Percentiles rank a stretch among this genome's conserved stretches.
These are phyloP conservation scores for Trichophyton mentagrophytes DNA, from an alignment of 2,329 filamentous ascomycete species.

Conservation along the genomic window DNA sequence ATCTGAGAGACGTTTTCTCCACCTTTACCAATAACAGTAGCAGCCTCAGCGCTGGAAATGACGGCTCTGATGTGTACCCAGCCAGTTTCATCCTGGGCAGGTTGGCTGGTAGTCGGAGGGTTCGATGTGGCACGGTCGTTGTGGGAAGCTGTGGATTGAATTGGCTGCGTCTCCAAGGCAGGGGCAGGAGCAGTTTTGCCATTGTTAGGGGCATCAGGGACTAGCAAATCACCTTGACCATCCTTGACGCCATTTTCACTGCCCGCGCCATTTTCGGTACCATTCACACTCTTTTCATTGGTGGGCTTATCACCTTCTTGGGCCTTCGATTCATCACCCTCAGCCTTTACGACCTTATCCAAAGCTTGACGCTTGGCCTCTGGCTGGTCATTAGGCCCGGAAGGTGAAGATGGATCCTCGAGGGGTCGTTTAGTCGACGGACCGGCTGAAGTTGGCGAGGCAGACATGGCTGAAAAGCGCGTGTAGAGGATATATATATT, in stretches of 20 bases:
- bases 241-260: slow-evolving; percentile 40
- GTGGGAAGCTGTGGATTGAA: slow-evolving; percentile 44
- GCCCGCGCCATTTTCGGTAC: slow-evolving; percentile 5
- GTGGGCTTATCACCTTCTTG: slow-evolving; percentile 33
- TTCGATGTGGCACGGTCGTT: slow-evolving; percentile 38
- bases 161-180: slow-evolving; percentile 44
- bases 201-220: slow-evolving; percentile 51
- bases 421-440: slow-evolving; percentile 69
- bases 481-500: too few relatives aligned
- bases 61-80: slow-evolving; percentile 97
- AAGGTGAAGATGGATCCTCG: slow-evolving; percentile 92
- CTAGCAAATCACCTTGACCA: slow-evolving; percentile 54
- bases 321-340: slow-evolving; percentile 29
- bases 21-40: slow-evolving; percentile 95
- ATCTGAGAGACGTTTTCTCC: slow-evolving; percentile 98
- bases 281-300: slow-evolving; percentile 23
- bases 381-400: slow-evolving; percentile 78
- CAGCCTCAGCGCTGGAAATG: slow-evolving; percentile 93
- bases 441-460: slow-evolving; percentile 41
- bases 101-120: slow-evolving; percentile 23
- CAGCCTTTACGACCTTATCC: slow-evolving; percentile 73
- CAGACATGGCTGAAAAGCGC: slow-evolving; percentile 52
- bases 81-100: slow-evolving; percentile 72
- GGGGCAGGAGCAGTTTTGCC: slow-evolving; percentile 34
- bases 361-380: slow-evolving; percentile 94